phyloP scores from a whole-genome alignment of 441 rosid species.

The Mallotus japonicus region DNA sequence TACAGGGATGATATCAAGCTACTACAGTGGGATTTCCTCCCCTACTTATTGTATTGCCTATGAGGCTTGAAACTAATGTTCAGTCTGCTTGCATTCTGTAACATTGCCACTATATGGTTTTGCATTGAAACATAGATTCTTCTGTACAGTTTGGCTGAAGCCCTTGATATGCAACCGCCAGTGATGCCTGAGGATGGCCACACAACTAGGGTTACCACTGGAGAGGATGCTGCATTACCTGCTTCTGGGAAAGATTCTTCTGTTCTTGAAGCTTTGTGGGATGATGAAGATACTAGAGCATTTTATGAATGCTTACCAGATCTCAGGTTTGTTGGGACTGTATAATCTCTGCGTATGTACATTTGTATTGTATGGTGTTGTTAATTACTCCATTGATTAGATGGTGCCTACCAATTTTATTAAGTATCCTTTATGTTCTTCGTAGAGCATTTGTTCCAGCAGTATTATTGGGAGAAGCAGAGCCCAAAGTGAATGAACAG shows the following conservation, averaged over 20 bases:
- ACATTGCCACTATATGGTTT: not conserved
- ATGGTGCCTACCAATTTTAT: not conserved
- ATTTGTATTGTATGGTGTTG: not conserved
- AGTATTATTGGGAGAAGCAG: slow-evolving; percentile 91
- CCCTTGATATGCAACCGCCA: slow-evolving; percentile 98
- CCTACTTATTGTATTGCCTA: not conserved
- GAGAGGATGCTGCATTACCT: slow-evolving; percentile 77
- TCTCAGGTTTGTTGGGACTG: slow-evolving; percentile 68
- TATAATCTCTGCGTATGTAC: not conserved
- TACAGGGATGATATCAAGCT: not conserved
- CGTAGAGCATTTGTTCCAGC: slow-evolving; percentile 99
- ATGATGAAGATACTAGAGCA: slow-evolving; percentile 96
- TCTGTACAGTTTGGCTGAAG: slow-evolving; percentile 80
- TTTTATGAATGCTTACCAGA: slow-evolving; percentile 96
- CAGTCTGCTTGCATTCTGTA: not conserved
- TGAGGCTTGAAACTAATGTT: not conserved
- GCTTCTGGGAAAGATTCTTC: slow-evolving; percentile 78
- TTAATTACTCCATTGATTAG: not conserved
- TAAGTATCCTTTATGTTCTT: slow-evolving; percentile 25
- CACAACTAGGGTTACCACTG: slow-evolving; percentile 87
- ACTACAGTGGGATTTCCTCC: not conserved
- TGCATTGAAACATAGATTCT: not conserved
- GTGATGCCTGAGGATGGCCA: slow-evolving; percentile 97
- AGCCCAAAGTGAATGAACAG: slow-evolving; percentile 77
- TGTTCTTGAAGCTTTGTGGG: slow-evolving; percentile 83